phyloP scores from a whole-genome alignment of 1,284 basidiomycete genomes.

The Wallemia mellicola region DNA sequence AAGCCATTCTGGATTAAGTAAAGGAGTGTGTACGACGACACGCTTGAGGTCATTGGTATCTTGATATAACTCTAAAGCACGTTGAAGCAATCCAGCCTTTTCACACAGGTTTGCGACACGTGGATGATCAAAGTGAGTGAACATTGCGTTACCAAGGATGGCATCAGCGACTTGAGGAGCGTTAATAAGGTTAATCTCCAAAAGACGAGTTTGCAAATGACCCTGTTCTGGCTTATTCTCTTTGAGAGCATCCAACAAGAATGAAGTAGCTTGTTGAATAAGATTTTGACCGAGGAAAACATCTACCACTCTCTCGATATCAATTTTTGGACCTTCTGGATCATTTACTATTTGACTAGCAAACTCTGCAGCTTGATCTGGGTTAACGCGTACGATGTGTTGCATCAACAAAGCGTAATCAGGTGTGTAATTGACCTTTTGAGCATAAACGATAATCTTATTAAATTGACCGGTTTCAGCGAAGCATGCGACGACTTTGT shows the following conservation, averaged over 20 bases:
- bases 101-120: constrained; percentile 94
- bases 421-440: constrained; percentile 83
- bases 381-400: constrained; percentile 85
- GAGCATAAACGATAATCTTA: constrained; percentile 93
- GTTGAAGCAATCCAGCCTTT: constrained; percentile 83
- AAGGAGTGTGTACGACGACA: constrained; percentile 73
- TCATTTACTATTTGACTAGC: constrained; percentile 86
- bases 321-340: constrained; percentile 68
- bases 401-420: constrained; percentile 88
- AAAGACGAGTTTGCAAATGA: constrained; percentile 73
- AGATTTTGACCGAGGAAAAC: constrained; percentile 99
- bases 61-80: constrained; percentile 93
- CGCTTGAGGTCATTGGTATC: constrained; percentile 94
- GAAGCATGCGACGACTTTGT: constrained; percentile 97
- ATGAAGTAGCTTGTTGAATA: constrained; percentile 96
- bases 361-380: constrained; percentile 95
- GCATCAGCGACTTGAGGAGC: constrained; percentile 98
- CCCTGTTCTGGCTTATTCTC: constrained; percentile 97
- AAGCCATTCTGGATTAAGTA: constrained; percentile 81
- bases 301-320: constrained; percentile 82
- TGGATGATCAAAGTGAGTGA: constrained; percentile 83
- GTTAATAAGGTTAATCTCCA: constrained; percentile 94
- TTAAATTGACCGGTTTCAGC: constrained; percentile 95
- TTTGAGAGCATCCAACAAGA: constrained; percentile 94
- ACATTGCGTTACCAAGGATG: constrained; percentile 97